Evolutionary conservation across 2,329 filamentous ascomycete genomes (phyloP), one percentile per base, ranked within the genome.

Genomic region (Ophiostoma tasmaniense): DNA sequence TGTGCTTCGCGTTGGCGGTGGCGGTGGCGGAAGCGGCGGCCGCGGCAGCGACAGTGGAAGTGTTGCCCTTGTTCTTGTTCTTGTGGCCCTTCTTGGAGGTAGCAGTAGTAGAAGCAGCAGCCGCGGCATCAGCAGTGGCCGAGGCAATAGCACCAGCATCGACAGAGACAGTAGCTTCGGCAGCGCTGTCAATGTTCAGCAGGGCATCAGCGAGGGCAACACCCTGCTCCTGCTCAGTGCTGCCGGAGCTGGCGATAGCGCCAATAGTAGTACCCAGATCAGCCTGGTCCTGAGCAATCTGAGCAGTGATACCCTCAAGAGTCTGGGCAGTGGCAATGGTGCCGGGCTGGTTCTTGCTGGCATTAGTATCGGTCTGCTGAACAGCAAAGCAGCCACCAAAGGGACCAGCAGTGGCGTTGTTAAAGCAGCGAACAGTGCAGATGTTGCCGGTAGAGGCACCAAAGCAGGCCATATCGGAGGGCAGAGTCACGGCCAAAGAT

Each of bases 361-460:
- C 70, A 0, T 75, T 73, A 13, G 74, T 73, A 72, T 86, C 84
- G 39, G 78, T 77, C 73, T 88, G 86, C 75, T 86, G 82, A n/a
- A 87, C 80, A 2, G 84, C 78, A 74, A 87, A 83, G 76, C 85
- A 88, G 66, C 85, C 73, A 30, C 76, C 76, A 68, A 87, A 87
- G 14, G 72, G 72, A 52, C 71, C 72, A 30, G 72, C 72, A 2
- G 82, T 76, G 3, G 84, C 83, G 69, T 82, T 84, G 78, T 87
- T 87, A 22, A 84, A 80, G 79, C 85, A 87, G 45, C 85, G 81
- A 22, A 87, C 79, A 0, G 85, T 87, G 79, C 84, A 86, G 50
- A 86, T 74, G 67, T 86, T 83, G 64, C 87, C 86, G 1, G 84
- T 85, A 0, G 85, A 85, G 7, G 78, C 82, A 71, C 84, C 84